A percentile compares a stretch with the other conserved stretches of the same genome.
phyloP scores from a whole-genome alignment of 176 grass and related monocot genomes.

The Musa beccarii region DNA sequence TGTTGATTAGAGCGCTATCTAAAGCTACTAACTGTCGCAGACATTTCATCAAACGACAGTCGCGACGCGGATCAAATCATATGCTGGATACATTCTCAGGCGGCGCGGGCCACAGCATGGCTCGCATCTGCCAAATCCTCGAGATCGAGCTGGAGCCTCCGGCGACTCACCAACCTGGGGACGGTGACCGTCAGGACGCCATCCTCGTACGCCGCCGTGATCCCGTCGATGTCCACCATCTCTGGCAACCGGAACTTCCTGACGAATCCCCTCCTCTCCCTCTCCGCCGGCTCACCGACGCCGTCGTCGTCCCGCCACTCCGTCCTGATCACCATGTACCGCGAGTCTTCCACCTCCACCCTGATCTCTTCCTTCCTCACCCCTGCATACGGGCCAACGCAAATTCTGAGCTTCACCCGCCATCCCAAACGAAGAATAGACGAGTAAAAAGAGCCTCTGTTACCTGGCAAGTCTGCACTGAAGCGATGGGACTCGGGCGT shows the following conservation, averaged over 20 bases:
- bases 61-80: too few species aligned
- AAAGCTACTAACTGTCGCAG: too few species aligned
- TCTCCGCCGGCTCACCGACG: neutral
- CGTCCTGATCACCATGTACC: slow-evolving; percentile 69
- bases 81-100: slow-evolving; percentile 20
- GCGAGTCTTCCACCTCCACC: slow-evolving; percentile 69
- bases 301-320: slow-evolving; percentile 14
- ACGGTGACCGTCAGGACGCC: slow-evolving; percentile 70
- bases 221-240: slow-evolving; percentile 46
- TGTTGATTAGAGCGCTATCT: too few species aligned
- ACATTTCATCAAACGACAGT: too few species aligned
- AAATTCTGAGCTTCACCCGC: neutral
- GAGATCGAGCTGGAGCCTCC: slow-evolving; percentile 7
- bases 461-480: slow-evolving; percentile 52
- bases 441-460: neutral
- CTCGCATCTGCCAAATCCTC: slow-evolving; percentile 15
- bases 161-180: slow-evolving; percentile 42
- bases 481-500: slow-evolving; percentile 61
- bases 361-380: slow-evolving; percentile 68
- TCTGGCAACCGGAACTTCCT: slow-evolving; percentile 74
- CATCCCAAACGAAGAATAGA: neutral
- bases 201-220: slow-evolving; percentile 48
- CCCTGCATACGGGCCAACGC: slow-evolving; percentile 16
- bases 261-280: slow-evolving; percentile 29
- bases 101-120: slow-evolving; percentile 52